A percentile compares a stretch with the other conserved stretches of the same genome.
Conservation (phyloP, 257 asterid genomes). For the Handroanthus guayacan region DNA sequence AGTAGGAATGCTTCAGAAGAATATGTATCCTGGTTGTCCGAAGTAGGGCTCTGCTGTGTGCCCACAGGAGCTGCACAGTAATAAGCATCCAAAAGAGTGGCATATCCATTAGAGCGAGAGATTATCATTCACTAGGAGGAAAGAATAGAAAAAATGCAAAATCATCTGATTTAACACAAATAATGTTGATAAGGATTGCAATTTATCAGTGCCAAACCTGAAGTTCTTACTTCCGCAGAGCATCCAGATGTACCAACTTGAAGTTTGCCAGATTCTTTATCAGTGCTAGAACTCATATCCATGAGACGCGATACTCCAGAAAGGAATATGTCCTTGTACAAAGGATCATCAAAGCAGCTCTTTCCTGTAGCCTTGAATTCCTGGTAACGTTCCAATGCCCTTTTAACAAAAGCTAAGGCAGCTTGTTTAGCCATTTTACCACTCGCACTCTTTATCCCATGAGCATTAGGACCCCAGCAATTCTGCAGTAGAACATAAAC, state of each 20-base stretch:
- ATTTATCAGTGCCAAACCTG: constrained; percentile 53
- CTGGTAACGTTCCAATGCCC: constrained; percentile 69
- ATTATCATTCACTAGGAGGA: constrained; percentile 1
- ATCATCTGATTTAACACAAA: constrained; percentile 23
- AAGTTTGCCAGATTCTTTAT: constrained; percentile 60
- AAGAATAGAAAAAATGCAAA: constrained; percentile 12
- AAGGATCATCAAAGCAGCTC: constrained; percentile 83
- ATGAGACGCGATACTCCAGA: constrained; percentile 64
- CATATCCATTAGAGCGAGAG: constrained; percentile 22
- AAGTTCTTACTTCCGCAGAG: constrained; percentile 66
- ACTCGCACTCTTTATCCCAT: constrained; percentile 84
- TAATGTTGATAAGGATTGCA: constrained; percentile 32
- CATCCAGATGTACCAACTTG: constrained; percentile 56
- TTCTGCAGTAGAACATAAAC: constrained; percentile 48
- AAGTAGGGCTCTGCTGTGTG: constrained; percentile 71
- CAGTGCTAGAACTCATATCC: constrained; percentile 57
- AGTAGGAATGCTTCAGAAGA: constrained; percentile 56
- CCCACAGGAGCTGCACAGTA: constrained; percentile 67
- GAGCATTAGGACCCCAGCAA: constrained; percentile 80
- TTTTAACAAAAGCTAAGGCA: constrained; percentile 82
- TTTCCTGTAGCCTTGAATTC: constrained; percentile 74
- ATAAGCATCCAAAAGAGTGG: constrained; percentile 32
- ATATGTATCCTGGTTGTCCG: constrained; percentile 58
- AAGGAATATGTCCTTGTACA: constrained; percentile 68
- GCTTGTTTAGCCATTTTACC: constrained; percentile 90